Conservation (phyloP, 2,329 filamentous ascomycete genomes). For the Ramularia endophylla region DNA sequence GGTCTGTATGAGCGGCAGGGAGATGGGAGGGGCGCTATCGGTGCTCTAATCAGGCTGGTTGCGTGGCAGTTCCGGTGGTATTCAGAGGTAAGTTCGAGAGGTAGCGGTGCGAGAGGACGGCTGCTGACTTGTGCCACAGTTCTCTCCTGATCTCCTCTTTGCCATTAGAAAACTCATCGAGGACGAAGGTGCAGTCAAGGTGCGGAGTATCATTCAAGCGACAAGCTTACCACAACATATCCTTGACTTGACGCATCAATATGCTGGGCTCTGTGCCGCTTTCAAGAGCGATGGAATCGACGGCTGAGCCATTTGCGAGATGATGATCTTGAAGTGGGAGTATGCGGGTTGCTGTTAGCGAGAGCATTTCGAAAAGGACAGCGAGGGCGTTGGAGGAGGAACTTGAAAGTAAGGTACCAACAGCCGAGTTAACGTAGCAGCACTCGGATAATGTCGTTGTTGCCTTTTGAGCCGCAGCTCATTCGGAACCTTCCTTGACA, state of each 20-base stretch:
- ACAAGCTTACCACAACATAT: conserved; percentile 91
- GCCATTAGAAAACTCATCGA: conserved; percentile 90
- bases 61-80: conserved; percentile 99
- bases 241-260: conserved; percentile 90
- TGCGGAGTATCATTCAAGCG: conserved; percentile 93
- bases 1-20: conserved; percentile 70
- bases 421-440: no score
- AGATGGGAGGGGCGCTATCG: conserved; percentile 74
- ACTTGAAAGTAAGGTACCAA: no score
- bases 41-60: conserved; percentile 81
- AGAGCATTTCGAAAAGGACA: no score
- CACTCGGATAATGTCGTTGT: no score
- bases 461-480: no score
- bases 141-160: conserved; percentile 84
- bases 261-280: conserved; percentile 86
- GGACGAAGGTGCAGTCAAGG: conserved; percentile 94
- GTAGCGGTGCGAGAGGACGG: neutral
- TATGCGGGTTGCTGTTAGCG: no score
- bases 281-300: conserved; percentile 94
- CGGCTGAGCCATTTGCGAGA: conserved; percentile 45
- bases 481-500: no score
- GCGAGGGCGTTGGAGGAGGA: no score
- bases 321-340: neutral
- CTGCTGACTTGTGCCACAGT: conserved; percentile 44
- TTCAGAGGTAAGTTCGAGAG: conserved; percentile 62